phyloP scores from a whole-genome alignment of 1,284 basidiomycete genomes.

The Porodaedalea pini region DNA sequence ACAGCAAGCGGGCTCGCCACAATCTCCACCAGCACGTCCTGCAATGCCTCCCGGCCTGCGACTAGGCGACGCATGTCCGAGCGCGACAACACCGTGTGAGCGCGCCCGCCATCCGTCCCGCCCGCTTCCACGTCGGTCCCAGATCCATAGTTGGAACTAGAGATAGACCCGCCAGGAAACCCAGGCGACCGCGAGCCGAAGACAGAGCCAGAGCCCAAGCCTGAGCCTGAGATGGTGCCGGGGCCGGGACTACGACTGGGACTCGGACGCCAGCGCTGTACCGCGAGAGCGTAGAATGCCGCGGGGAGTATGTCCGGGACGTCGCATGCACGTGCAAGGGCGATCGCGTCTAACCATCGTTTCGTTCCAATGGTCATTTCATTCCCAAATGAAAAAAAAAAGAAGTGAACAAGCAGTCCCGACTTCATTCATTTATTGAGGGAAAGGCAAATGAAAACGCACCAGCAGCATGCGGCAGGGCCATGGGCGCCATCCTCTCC shows the following conservation, averaged over 20 bases:
- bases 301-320: conserved; percentile 33
- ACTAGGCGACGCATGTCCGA: conserved; percentile 33
- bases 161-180: neutral
- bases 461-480: conserved; percentile 38
- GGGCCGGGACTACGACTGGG: neutral
- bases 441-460: conserved; percentile 12
- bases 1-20: conserved; percentile 25
- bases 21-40: conserved; percentile 26
- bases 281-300: conserved; percentile 35
- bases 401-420: neutral
- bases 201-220: no score
- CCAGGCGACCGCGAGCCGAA: neutral
- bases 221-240: neutral
- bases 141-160: no score
- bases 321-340: conserved; percentile 29
- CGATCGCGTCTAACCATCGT: conserved; percentile 25
- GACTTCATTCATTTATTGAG: neutral
- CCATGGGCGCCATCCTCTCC: conserved; percentile 28
- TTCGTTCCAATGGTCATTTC: neutral
- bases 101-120: conserved; percentile 30
- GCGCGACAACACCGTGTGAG: conserved; percentile 30
- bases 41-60: conserved; percentile 32
- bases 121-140: no score
- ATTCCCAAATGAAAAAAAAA: neutral
- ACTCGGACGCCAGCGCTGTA: conserved; percentile 29